A percentile compares a stretch with the other conserved stretches of the same genome.
These are phyloP conservation scores for Brassica juncea DNA, from an alignment of 345 rosid genomes.

Conservation along the genomic window DNA sequence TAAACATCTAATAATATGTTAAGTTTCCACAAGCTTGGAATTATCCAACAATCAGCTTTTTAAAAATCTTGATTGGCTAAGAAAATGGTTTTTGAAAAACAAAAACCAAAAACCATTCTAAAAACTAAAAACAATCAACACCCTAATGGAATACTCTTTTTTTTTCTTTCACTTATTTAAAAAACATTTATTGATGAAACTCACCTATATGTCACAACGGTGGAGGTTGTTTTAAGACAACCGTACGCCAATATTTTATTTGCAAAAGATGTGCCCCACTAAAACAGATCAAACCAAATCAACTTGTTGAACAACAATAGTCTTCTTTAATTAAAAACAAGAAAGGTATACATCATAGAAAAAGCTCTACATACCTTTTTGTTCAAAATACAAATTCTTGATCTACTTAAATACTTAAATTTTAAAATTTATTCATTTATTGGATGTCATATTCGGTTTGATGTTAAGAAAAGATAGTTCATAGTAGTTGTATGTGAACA, in stretches of 20 bases:
- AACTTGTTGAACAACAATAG: not conserved
- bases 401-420: not conserved
- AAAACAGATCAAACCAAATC: not conserved
- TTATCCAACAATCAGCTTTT: too few relatives aligned
- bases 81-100: too few relatives aligned
- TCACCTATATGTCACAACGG: not conserved
- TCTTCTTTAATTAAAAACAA: not conserved
- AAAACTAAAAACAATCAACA: too few relatives aligned
- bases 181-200: not conserved
- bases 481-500: not conserved
- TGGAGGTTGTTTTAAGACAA: not conserved
- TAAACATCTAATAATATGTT: too few relatives aligned
- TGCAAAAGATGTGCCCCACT: not conserved
- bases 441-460: not conserved
- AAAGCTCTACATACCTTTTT: not conserved
- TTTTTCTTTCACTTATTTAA: not conserved
- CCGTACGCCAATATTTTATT: not conserved
- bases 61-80: too few relatives aligned
- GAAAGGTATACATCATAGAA: not conserved
- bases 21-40: too few relatives aligned
- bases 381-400: not conserved
- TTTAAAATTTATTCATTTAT: not conserved
- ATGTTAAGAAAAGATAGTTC: not conserved
- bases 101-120: too few relatives aligned
- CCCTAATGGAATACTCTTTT: too few relatives aligned